Base-by-base conservation (phyloP, 2,329 filamentous ascomycete genomes). In the Aureobasidium melanogenum region DNA sequence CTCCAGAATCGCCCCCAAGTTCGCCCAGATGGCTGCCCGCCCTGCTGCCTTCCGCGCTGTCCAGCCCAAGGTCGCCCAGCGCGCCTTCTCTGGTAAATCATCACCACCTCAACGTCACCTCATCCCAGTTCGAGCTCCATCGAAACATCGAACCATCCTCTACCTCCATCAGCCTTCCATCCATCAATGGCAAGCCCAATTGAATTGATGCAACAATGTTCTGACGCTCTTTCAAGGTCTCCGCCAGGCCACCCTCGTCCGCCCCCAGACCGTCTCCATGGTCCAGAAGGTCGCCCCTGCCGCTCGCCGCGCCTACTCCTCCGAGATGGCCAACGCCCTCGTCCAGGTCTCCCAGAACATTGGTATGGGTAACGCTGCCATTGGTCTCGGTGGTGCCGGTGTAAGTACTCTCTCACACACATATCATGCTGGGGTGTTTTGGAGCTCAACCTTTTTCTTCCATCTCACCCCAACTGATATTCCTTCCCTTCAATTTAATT, bases 301-400 rank as follows among this genome's bases (percentile, higher is more conserved):
- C 78, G 62, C 64, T 56, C 71, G 67, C 65, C 88, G 88, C 75
- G 84, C 86, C 77, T 92, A 91, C 87, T 90, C 87, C 74, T 91
- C 88, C 74, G 88, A 92, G 86, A 89, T 92, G 79, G 88, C 88
- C 81, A 83, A 88, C 78, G 88, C 88, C 79, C 87, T 92, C 82
- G 88, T 92, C 77, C 88, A 91, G 84, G 88, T 90, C 80, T 91
- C 88, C 79, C 88, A 91, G 85, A 91, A 91, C 87, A 78, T 91
- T 74, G 88, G 88, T 84, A 91, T 91, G 88, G 88, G 88, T 80
- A 82, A 86, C 72, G 90, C 90, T 74, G 90, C 90, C 82, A 91
- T 95, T 76, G 90, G 90, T 88, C 88, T 95, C 74, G 70, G 70
- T 67, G 71, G 70, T 44, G 41, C 41, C 41, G 41, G 41, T 67